These are phyloP conservation scores for Ceratocystiopsis minuta DNA, from an alignment of 2,329 filamentous ascomycete species.

Conservation along the genomic window DNA sequence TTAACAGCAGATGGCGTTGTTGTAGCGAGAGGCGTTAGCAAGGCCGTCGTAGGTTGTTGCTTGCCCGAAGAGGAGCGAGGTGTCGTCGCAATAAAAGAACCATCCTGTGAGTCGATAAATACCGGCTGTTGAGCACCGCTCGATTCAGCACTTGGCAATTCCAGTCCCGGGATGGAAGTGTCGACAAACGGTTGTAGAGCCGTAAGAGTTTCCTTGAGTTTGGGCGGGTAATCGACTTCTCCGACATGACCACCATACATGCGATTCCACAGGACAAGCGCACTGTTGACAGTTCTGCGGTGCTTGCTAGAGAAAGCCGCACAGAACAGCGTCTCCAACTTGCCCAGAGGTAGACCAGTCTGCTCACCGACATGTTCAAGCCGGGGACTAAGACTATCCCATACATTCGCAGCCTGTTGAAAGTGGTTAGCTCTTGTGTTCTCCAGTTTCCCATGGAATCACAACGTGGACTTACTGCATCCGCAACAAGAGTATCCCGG, in stretches of 20 bases:
- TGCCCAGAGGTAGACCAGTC: slow-evolving; percentile 26
- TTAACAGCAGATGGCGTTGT: slow-evolving; percentile 5
- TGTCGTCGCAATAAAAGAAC: slow-evolving; percentile 2
- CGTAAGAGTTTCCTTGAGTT: slow-evolving; percentile 43
- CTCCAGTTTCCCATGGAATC: not conserved
- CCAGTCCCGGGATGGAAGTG: slow-evolving; percentile 26
- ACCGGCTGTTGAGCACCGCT: slow-evolving; percentile 19
- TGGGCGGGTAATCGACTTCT: slow-evolving; percentile 43
- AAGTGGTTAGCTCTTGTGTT: slow-evolving; percentile 15
- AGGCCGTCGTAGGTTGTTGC: slow-evolving; percentile 3
- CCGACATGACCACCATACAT: slow-evolving; percentile 41
- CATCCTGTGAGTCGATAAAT: slow-evolving; percentile 31
- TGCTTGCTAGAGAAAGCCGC: slow-evolving; percentile 42
- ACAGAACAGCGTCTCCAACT: slow-evolving; percentile 36
- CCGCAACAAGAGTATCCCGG: slow-evolving; percentile 21
- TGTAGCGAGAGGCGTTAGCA: slow-evolving; percentile 1
- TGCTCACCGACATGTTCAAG: slow-evolving; percentile 19
- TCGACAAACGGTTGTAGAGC: slow-evolving; percentile 37
- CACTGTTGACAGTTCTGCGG: slow-evolving; percentile 30
- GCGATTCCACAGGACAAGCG: slow-evolving; percentile 45
- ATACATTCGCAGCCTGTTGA: slow-evolving; percentile 27
- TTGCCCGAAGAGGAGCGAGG: slow-evolving; percentile 13
- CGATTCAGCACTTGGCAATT: slow-evolving; percentile 20
- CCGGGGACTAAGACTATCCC: slow-evolving; percentile 28
- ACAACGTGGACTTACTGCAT: slow-evolving; percentile 24